These are phyloP conservation scores for Colletotrichum sp. DNA, from an alignment of 2,329 filamentous ascomycete species.

Conservation along the genomic window DNA sequence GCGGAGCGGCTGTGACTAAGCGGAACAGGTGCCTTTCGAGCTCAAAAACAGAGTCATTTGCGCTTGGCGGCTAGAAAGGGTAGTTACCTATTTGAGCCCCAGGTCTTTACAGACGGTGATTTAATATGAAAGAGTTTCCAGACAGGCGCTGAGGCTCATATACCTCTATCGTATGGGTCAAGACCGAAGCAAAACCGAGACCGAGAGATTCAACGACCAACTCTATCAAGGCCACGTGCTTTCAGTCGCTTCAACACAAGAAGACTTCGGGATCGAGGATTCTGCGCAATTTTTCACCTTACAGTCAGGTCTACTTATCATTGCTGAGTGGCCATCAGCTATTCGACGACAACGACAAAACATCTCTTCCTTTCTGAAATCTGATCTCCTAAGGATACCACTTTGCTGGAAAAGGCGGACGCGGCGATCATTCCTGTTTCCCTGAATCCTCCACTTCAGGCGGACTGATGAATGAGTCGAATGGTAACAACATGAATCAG, in stretches of 20 bases:
- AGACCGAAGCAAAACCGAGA: neutral
- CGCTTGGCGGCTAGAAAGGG: neutral
- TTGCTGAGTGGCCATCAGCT: neutral
- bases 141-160: neutral
- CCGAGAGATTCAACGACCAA: neutral
- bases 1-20: neutral
- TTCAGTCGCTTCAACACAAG: neutral
- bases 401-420: neutral
- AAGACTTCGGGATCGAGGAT: neutral
- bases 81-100: neutral
- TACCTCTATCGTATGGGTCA: neutral
- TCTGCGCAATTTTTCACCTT: neutral
- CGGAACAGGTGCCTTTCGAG: neutral
- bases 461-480: neutral
- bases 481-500: neutral
- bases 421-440: neutral
- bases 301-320: neutral
- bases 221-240: neutral
- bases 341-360: neutral
- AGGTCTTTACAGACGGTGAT: neutral
- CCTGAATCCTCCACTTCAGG: neutral
- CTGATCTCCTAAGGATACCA: neutral
- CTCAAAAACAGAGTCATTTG: neutral
- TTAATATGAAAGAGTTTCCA: neutral
- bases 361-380: neutral